Evolutionary conservation across 495 filamentous ascomycete genomes (phyloP), one percentile per base, ranked within the genome.

Genomic region (Haplographium delicatum): DNA sequence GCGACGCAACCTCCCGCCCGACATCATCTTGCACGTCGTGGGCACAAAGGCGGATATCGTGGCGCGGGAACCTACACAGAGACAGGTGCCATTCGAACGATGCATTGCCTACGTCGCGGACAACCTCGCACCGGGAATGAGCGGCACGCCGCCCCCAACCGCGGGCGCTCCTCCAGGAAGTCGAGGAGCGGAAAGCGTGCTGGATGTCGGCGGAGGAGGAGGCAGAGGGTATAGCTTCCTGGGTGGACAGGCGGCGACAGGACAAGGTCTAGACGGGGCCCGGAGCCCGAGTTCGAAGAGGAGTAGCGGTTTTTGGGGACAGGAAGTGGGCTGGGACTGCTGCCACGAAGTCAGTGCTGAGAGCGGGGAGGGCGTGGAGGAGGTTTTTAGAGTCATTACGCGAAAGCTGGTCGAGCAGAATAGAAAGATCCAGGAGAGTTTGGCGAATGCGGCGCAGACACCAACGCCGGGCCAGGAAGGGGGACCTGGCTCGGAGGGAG

Each of bases 341-440:
- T 96, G 91, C 60, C 91, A 97, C 67, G 91, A 98, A 71, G 91
- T 98, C 58, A 89, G 83, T 59, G 91, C 91, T 19, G 88, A 90
- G 72, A 88, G 87, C 62, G 93, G 93, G 15, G 91, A 97, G 71
- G 91, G 91, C 3, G 89, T 98, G 9, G 93, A 98, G 44, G 93
- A 98, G 70, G 91, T 98, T 0, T 98, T 98, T 58, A 79, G 90
- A 0, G 91, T 96, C 15, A 93, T 96, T 31, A 89, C 91, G 30
- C 72, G 93, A 60, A 96, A 96, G 67, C 74, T 98, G 48, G 91
- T 98, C 25, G 91, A 96, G 72, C 89, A 93, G 74, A 81, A 86
- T 57, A 78, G 86, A 60, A 81, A 79, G 62, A 80, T 83, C 33
- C 75, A 81, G 54, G 73, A 82, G 50, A 74, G 53, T 38, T 33